Base-by-base conservation (phyloP, 2,329 filamentous ascomycete species). In the Pleomassaria siparia region DNA sequence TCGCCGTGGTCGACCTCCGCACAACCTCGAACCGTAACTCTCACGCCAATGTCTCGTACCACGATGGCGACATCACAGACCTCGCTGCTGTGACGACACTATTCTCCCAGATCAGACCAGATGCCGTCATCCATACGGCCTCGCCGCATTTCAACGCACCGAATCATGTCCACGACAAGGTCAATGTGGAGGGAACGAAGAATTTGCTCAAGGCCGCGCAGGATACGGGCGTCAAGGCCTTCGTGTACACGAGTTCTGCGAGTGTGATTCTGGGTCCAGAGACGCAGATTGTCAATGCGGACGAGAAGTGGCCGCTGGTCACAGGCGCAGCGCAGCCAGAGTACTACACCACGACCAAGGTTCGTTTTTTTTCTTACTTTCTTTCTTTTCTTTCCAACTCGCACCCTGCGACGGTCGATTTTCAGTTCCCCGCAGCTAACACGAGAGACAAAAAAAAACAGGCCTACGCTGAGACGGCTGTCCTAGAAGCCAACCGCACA, bases 241-340 rank as follows among this genome's bases (percentile, higher is more conserved):
- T 81, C 50, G 73, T 81, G 13, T 79, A 78, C 59, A 80, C 78
- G 15, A 78, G 75, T 57, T 76, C 72, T 20, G 75, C 77, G 5
- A 77, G 75, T 33, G 73, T 80, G 18, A 69, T 80, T 30, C 72
- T 76, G 43, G 74, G 77, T 53, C 72, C 67, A 9, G 54, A 64
- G 33, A 69, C 60, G 36, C 71, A 77, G 55, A 66, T 81, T 32
- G 61, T 77, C 53, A 76, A 79, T 51, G 78, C 74, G 18, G 72
- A 79, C 52, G 76, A 79, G 62, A 63, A 70, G 40, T 79, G 73
- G 60, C 73, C 74, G 16, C 55, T 74, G 47, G 66, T 77, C 24
- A 72, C 72, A 47, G 75, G 74, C 39, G 64, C 71, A 18, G 63
- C 66, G 21, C 77, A 79, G 61, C 74, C 74, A 10, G 75, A 78